Evolutionary conservation across 2,329 filamentous ascomycete genomes (phyloP).

Genomic region (Aureobasidium pullulans): DNA sequence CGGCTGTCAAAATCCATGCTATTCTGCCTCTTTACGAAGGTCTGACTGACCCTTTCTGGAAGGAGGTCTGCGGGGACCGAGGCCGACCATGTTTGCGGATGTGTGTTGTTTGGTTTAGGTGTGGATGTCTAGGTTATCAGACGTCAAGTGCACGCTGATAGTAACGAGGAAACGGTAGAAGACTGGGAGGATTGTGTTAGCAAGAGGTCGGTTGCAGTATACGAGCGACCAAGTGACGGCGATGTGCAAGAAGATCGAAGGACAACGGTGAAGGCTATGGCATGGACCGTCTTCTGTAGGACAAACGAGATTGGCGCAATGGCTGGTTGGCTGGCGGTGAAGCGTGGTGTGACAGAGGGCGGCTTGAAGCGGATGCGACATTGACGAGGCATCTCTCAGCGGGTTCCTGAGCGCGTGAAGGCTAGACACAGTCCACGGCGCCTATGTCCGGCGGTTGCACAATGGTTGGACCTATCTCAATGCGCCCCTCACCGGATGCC

Average conservation of each 20-base stretch:
- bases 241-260: background rate
- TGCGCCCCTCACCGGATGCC: background rate
- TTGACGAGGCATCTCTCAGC: background rate
- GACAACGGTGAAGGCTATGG: background rate
- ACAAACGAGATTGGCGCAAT: background rate
- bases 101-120: background rate
- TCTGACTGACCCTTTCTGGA: constrained; percentile 67
- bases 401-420: background rate
- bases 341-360: background rate
- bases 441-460: background rate
- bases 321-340: background rate
- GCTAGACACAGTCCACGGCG: background rate
- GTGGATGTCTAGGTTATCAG: background rate
- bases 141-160: constrained; percentile 1
- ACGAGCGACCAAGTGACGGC: background rate
- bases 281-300: background rate
- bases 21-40: background rate
- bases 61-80: constrained; percentile 56
- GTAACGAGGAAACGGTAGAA: background rate
- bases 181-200: background rate
- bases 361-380: background rate
- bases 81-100: constrained; percentile 51
- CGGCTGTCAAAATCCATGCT: constrained; percentile 11
- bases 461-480: background rate
- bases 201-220: background rate